Conservation (phyloP, 495 filamentous ascomycete species). For the Tuber indicum region DNA sequence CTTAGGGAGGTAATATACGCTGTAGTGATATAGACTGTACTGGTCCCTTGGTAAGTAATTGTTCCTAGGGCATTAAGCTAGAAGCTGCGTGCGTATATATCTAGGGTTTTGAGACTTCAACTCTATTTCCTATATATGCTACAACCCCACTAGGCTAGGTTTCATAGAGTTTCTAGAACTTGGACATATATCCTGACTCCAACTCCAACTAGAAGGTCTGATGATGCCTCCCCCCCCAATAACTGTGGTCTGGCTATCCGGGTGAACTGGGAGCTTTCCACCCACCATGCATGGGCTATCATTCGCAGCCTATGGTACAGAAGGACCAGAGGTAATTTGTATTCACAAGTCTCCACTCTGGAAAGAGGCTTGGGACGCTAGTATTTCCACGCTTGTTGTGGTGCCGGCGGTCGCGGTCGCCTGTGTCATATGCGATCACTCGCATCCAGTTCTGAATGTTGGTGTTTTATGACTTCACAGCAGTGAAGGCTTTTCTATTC, state of each 20-base stretch:
- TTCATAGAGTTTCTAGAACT: not conserved
- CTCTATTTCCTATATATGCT: not conserved
- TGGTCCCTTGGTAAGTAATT: not conserved
- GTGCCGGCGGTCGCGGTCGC: not conserved
- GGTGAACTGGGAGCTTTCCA: not conserved
- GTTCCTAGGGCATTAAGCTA: not conserved
- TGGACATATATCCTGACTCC: no score
- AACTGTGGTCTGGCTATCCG: not conserved
- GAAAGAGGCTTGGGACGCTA: not conserved
- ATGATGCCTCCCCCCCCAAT: not conserved
- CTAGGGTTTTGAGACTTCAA: not conserved
- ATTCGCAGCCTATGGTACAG: not conserved
- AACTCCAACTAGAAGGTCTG: no score
- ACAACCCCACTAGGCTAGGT: not conserved
- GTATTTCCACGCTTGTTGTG: not conserved
- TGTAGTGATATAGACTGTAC: not conserved
- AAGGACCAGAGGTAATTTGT: not conserved
- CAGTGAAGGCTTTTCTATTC: not conserved
- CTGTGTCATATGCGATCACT: not conserved
- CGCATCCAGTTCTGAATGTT: not conserved
- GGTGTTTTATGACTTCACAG: not conserved
- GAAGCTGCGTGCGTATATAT: not conserved
- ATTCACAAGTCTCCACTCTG: not conserved
- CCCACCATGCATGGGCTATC: not conserved
- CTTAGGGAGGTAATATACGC: not conserved